Conservation (phyloP, 495 filamentous ascomycete genomes). For the Pseudevernia furfuracea region DNA sequence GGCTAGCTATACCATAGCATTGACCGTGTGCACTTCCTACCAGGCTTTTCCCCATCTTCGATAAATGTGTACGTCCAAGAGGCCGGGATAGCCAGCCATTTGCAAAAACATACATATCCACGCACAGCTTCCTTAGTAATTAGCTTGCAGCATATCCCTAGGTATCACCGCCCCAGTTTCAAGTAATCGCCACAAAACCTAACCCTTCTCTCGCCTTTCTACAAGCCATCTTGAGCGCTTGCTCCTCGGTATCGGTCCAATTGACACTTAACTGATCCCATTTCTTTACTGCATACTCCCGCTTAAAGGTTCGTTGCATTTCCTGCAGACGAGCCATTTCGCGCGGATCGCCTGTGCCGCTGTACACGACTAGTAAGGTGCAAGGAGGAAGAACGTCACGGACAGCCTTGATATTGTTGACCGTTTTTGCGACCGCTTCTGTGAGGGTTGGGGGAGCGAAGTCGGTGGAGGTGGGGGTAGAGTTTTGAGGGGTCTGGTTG, state of each 20-base stretch:
- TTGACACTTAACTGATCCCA: conserved; percentile 84
- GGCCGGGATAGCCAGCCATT: not conserved
- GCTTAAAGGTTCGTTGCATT: conserved; percentile 63
- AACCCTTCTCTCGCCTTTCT: conserved; percentile 65
- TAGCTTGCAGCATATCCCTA: not conserved
- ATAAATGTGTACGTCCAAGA: not conserved
- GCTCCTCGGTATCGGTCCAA: conserved; percentile 86
- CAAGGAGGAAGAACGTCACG: conserved; percentile 71
- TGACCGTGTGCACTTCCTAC: not conserved
- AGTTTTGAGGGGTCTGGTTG: conserved; percentile 28
- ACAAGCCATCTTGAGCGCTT: conserved; percentile 64
- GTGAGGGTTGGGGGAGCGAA: conserved; percentile 31
- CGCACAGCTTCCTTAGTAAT: not conserved
- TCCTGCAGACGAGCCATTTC: conserved; percentile 65
- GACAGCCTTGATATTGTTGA: conserved; percentile 56
- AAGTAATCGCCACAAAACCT: conserved; percentile 77
- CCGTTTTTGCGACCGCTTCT: conserved; percentile 41
- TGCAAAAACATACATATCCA: not conserved
- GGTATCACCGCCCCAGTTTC: not conserved
- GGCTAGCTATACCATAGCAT: not conserved
- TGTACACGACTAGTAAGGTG: conserved; percentile 82
- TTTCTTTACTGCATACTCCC: conserved; percentile 69
- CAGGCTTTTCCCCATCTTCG: not conserved
- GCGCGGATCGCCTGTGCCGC: conserved; percentile 79
- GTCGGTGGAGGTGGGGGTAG: conserved; percentile 24